phyloP scores from a whole-genome alignment of 768 basidiomycete species.

The Chalciporus pseudorubinellus region DNA sequence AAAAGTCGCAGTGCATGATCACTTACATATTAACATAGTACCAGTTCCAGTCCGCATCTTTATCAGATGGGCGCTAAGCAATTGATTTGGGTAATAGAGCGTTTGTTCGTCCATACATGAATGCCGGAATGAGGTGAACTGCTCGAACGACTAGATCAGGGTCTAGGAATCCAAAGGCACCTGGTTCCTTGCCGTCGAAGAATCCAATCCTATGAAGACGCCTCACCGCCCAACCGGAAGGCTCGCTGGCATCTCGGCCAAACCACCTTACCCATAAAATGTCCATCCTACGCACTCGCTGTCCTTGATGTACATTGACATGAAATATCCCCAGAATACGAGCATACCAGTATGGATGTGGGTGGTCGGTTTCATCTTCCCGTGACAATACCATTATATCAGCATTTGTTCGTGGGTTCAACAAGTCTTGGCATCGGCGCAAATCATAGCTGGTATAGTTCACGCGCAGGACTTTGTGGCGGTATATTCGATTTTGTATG shows the following conservation, averaged over 20 bases:
- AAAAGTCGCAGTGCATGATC: too few species aligned
- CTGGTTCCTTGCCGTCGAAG: slow-evolving; percentile 23
- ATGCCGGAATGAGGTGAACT: slow-evolving; percentile 44
- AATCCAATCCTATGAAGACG: slow-evolving; percentile 42
- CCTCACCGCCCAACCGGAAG: slow-evolving; percentile 24
- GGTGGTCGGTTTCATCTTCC: slow-evolving; percentile 26
- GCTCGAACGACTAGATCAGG: slow-evolving; percentile 39
- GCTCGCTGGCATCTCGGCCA: slow-evolving; percentile 24
- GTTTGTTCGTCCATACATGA: slow-evolving; percentile 24
- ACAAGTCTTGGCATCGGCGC: slow-evolving; percentile 32
- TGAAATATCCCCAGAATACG: slow-evolving; percentile 9
- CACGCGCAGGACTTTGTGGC: slow-evolving; percentile 23
- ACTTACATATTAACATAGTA: slow-evolving; percentile 36
- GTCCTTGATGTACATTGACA: neutral
- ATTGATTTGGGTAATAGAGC: slow-evolving; percentile 7
- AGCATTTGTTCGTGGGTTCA: slow-evolving; percentile 37
- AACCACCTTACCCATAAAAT: slow-evolving; percentile 45
- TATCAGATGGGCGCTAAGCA: slow-evolving; percentile 6
- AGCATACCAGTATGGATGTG: slow-evolving; percentile 41
- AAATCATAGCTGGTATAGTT: slow-evolving; percentile 35
- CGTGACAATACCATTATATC: slow-evolving; percentile 38
- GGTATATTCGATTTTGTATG: slow-evolving; percentile 23
- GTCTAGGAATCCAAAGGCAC: slow-evolving; percentile 47
- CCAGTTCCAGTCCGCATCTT: slow-evolving; percentile 29
- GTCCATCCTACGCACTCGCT: slow-evolving; percentile 26